These are phyloP conservation scores for Euphorbia schlechtendalii DNA, from an alignment of 441 rosid genomes.

Conservation along the genomic window DNA sequence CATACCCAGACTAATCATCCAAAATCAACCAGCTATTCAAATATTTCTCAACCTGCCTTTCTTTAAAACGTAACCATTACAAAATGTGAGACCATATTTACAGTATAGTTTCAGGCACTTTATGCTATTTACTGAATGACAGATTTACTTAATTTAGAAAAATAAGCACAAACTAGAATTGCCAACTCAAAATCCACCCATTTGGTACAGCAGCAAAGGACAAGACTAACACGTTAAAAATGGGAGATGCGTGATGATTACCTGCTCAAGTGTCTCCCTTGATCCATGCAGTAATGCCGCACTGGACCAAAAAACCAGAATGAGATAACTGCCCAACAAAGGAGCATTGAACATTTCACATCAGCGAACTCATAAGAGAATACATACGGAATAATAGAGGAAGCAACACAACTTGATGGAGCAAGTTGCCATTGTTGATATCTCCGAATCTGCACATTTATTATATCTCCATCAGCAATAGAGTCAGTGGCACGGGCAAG, in stretches of 20 bases:
- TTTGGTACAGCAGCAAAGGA: not conserved
- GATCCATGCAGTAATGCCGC: constrained; percentile 85
- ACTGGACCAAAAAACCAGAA: constrained; percentile 33
- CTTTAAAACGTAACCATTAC: not conserved
- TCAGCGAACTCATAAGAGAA: constrained; percentile 7
- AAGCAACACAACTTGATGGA: constrained; percentile 64
- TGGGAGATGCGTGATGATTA: constrained; percentile 25
- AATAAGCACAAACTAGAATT: constrained; percentile 1
- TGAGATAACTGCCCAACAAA: constrained; percentile 18
- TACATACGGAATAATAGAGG: constrained; percentile 89
- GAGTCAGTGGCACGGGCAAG: constrained; percentile 94
- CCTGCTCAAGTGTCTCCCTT: constrained; percentile 82
- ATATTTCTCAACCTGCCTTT: not conserved
- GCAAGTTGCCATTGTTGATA: constrained; percentile 96
- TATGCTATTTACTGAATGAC: not conserved
- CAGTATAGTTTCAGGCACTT: not conserved
- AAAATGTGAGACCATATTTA: not conserved
- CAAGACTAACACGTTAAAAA: not conserved
- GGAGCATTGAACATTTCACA: too few species aligned
- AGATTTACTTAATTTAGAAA: not conserved
- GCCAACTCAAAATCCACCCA: not conserved
- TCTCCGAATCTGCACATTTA: constrained; percentile 94
- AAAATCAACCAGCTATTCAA: not conserved
- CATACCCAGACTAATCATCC: not conserved
- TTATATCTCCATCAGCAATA: constrained; percentile 83